These are phyloP conservation scores for Hsuehochloa calcarea DNA, from an alignment of 176 grass and related monocot species.

Conservation along the genomic window DNA sequence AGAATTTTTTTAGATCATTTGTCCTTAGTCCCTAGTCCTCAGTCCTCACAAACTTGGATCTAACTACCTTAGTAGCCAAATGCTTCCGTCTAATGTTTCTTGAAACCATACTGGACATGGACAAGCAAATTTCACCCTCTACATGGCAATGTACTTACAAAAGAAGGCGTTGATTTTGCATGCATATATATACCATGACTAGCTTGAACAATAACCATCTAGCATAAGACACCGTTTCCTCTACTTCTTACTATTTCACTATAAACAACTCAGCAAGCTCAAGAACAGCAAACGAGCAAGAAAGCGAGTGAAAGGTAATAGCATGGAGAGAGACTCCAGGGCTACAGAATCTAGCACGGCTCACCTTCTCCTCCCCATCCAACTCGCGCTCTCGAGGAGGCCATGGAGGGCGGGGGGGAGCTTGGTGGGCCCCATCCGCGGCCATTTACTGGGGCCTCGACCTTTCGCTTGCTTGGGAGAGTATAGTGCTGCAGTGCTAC, in stretches of 20 bases:
- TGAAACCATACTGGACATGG: not conserved
- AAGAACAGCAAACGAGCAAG: not conserved
- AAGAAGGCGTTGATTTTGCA: not conserved
- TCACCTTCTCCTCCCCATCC: constrained; percentile 33
- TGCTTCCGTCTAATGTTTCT: not conserved
- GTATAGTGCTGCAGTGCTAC: not conserved
- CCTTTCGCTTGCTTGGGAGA: not conserved
- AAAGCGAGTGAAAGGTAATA: not conserved
- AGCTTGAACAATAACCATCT: not conserved
- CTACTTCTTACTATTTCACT: not conserved
- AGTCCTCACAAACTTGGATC: constrained; percentile 7
- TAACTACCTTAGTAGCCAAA: not conserved
- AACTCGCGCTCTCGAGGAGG: not conserved
- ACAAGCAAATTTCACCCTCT: not conserved
- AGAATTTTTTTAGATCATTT: not conserved
- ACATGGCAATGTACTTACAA: not conserved
- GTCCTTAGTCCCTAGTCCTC: not conserved
- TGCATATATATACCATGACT: not conserved
- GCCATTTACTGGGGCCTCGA: constrained; percentile 19
- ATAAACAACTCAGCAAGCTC: not conserved
- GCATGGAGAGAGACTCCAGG: not conserved
- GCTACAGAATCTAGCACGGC: not conserved
- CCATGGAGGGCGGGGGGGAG: constrained; percentile 37
- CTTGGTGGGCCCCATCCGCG: not conserved
- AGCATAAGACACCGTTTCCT: not conserved